Conservation (phyloP, 371 early-diverging fungal species). For the Rhizopus sp. region DNA sequence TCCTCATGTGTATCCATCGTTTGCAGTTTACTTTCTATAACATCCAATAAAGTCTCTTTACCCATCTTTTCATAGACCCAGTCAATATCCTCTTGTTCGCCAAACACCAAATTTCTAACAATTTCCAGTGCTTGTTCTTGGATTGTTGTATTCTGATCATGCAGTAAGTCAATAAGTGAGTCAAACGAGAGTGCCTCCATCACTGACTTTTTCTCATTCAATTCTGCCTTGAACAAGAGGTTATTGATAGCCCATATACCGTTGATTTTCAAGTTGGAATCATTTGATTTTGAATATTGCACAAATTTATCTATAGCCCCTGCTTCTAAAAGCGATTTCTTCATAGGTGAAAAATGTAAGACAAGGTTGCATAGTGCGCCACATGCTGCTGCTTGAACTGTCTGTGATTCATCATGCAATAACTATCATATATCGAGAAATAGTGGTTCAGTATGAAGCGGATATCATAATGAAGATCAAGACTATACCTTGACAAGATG, state of each 20-base stretch:
- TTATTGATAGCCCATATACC: constrained; percentile 88
- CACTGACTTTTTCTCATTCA: constrained; percentile 66
- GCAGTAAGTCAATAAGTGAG: constrained; percentile 61
- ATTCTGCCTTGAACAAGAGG: constrained; percentile 72
- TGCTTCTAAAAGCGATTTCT: constrained; percentile 74
- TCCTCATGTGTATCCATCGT: constrained; percentile 40
- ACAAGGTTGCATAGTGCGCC: constrained; percentile 88
- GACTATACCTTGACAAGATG: constrained; percentile 69
- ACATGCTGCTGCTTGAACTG: constrained; percentile 75
- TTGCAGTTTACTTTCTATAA: constrained; percentile 71
- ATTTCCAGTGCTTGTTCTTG: constrained; percentile 84
- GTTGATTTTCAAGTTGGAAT: constrained; percentile 66
- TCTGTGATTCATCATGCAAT: constrained; percentile 63
- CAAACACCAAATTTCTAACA: constrained; percentile 78
- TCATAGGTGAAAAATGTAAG: constrained; percentile 89
- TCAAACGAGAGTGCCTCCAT: constrained; percentile 72
- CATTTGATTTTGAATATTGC: constrained; percentile 54
- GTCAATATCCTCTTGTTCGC: constrained; percentile 52
- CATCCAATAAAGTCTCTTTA: constrained; percentile 56
- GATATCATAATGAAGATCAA: too few species aligned
- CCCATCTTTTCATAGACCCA: constrained; percentile 74
- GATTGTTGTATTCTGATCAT: constrained; percentile 62
- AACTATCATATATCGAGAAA: constrained; percentile 38
- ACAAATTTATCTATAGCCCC: constrained; percentile 79
- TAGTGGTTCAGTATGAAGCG: background rate